phyloP scores from a whole-genome alignment of 768 basidiomycete genomes.

The Strobilomyces confusus region DNA sequence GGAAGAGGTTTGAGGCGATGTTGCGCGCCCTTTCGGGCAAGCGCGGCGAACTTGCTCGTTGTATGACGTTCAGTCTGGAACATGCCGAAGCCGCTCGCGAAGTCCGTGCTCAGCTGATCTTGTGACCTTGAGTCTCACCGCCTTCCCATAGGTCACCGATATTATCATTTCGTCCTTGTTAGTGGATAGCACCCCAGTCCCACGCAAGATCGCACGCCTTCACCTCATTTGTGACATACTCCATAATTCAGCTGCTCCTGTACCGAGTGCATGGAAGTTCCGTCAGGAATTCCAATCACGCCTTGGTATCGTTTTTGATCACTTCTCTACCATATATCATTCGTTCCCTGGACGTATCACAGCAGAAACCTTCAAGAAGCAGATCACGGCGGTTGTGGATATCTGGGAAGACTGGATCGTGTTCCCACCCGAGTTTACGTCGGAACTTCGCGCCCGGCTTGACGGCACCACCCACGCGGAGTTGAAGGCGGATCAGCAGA shows the following conservation, averaged over 20 bases:
- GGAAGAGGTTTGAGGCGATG: constrained; percentile 86
- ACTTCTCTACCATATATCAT: constrained; percentile 89
- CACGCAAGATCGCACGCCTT: constrained; percentile 91
- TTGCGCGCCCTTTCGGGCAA: constrained; percentile 81
- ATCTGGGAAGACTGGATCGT: constrained; percentile 99
- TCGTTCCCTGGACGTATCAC: constrained; percentile 96
- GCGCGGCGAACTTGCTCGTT: constrained; percentile 86
- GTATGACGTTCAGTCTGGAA: constrained; percentile 96
- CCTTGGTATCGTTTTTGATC: constrained; percentile 93
- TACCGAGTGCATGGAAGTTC: constrained; percentile 97
- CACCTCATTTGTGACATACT: constrained; percentile 97
- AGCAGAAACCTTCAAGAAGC: constrained; percentile 92
- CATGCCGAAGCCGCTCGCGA: constrained; percentile 95
- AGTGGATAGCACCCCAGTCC: constrained; percentile 93
- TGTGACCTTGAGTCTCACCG: neutral
- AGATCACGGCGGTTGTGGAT: constrained; percentile 84
- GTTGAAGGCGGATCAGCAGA: constrained; percentile 27
- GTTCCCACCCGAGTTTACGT: constrained; percentile 83
- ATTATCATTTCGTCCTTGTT: constrained; percentile 86
- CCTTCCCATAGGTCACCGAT: constrained; percentile 66
- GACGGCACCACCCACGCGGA: constrained; percentile 50
- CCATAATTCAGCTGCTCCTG: constrained; percentile 90
- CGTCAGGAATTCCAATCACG: constrained; percentile 90
- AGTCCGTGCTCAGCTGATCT: constrained; percentile 39
- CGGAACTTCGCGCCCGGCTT: constrained; percentile 66